phyloP scores from a whole-genome alignment of 176 grass and related monocot genomes.

The Zea luxurians region DNA sequence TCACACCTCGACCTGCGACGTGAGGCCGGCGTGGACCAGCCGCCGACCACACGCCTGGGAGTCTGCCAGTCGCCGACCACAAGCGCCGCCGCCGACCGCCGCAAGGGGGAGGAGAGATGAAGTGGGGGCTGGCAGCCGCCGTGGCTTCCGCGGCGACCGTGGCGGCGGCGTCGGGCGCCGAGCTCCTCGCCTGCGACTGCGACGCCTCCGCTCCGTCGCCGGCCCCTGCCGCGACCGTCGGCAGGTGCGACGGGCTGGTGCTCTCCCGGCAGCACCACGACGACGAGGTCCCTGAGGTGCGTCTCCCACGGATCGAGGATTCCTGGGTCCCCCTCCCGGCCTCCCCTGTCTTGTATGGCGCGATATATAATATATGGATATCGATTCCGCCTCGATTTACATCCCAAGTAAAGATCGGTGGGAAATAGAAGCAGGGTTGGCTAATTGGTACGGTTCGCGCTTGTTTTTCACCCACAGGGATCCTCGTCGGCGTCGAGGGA shows the following conservation, averaged over 20 bases:
- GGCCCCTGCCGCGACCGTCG: neutral
- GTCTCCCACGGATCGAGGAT: neutral
- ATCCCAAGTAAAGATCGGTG: neutral
- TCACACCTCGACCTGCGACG: neutral
- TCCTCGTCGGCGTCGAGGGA: slow-evolving; percentile 13
- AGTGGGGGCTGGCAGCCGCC: slow-evolving; percentile 46
- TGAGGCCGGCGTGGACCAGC: neutral
- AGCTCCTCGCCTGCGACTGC: slow-evolving; percentile 49
- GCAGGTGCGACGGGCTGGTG: slow-evolving; percentile 38
- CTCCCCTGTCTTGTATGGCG: neutral
- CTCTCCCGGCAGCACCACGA: slow-evolving; percentile 29
- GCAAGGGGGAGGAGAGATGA: slow-evolving; percentile 28
- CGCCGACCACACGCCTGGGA: neutral
- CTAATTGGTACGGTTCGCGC: neutral
- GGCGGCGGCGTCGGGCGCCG: slow-evolving; percentile 45
- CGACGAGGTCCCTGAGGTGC: slow-evolving; percentile 23
- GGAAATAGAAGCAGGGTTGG: neutral
- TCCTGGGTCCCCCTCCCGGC: neutral
- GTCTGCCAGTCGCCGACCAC: neutral
- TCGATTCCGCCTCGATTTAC: neutral
- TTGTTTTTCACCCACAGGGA: neutral
- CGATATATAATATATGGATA: neutral
- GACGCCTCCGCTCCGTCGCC: neutral
- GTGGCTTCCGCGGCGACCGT: slow-evolving; percentile 37
- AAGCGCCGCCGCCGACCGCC: neutral